Conservation (phyloP, 805 yeast genomes). For the Jamesozyma piceae region DNA sequence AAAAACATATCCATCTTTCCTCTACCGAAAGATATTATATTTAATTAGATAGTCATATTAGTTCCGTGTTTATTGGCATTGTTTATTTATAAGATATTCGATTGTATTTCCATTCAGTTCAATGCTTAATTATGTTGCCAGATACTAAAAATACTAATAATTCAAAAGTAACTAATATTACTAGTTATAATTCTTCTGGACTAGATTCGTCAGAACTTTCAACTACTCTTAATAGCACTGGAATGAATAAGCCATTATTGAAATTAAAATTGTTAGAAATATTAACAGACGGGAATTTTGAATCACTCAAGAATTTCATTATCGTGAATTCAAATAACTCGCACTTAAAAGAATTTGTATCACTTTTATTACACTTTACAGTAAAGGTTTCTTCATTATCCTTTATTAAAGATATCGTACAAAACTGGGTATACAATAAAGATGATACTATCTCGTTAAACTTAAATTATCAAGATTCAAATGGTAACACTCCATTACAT, state of each 20-base stretch:
- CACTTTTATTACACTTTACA: constrained; percentile 59
- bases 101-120: too few species aligned
- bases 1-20: too few species aligned
- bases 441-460: constrained; percentile 33
- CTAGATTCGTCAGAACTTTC: too few species aligned
- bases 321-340: constrained; percentile 27
- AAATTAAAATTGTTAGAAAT: constrained; percentile 56
- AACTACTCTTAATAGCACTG: too few species aligned
- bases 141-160: neutral
- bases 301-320: constrained; percentile 14
- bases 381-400: constrained; percentile 78
- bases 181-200: too few species aligned
- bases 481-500: constrained; percentile 90
- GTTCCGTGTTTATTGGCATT: too few species aligned
- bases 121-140: too few species aligned
- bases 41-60: too few species aligned
- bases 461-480: constrained; percentile 63
- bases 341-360: constrained; percentile 30
- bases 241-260: constrained; percentile 37
- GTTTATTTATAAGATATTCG: too few species aligned
- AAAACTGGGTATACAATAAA: constrained; percentile 20
- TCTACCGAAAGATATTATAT: too few species aligned
- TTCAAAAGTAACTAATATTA: neutral
- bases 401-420: constrained; percentile 41
- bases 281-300: constrained; percentile 33